phyloP scores from a whole-genome alignment of 345 rosid genomes.

The Dipteronia dyeriana region DNA sequence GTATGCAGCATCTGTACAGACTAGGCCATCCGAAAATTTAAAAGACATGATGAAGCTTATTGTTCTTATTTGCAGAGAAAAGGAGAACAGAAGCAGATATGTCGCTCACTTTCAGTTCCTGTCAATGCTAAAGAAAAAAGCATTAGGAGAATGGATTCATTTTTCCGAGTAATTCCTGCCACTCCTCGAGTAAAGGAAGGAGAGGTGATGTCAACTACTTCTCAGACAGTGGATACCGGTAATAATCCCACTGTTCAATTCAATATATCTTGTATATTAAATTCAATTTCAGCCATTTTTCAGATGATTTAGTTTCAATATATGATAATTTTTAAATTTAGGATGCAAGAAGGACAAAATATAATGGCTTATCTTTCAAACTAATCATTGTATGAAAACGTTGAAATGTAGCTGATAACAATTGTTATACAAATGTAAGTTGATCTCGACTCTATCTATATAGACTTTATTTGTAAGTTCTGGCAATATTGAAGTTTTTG shows the following conservation, averaged over 20 bases:
- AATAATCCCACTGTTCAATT: neutral
- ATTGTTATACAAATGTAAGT: too few species aligned
- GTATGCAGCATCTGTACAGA: neutral
- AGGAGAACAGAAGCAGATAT: conserved; percentile 46
- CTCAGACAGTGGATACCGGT: conserved; percentile 54
- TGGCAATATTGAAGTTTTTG: too few species aligned
- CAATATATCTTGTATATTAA: neutral
- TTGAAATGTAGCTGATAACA: too few species aligned
- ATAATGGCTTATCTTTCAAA: neutral
- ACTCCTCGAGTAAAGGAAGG: conserved; percentile 81
- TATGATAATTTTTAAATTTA: neutral
- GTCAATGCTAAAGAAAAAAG: conserved; percentile 60
- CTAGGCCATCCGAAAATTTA: neutral
- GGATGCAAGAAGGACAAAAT: neutral
- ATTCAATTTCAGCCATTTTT: neutral
- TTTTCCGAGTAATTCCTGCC: conserved; percentile 83
- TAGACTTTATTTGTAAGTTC: too few species aligned
- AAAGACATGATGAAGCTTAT: neutral
- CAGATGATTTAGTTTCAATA: neutral
- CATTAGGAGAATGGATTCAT: conserved; percentile 76
- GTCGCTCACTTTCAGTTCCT: conserved; percentile 89
- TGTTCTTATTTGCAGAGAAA: conserved; percentile 53
- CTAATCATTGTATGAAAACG: neutral
- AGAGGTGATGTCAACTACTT: conserved; percentile 35
- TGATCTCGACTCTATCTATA: too few species aligned